Evolutionary conservation across 495 filamentous ascomycete species (phyloP).

Genomic region (Hyphodiscus hymeniophilus): DNA sequence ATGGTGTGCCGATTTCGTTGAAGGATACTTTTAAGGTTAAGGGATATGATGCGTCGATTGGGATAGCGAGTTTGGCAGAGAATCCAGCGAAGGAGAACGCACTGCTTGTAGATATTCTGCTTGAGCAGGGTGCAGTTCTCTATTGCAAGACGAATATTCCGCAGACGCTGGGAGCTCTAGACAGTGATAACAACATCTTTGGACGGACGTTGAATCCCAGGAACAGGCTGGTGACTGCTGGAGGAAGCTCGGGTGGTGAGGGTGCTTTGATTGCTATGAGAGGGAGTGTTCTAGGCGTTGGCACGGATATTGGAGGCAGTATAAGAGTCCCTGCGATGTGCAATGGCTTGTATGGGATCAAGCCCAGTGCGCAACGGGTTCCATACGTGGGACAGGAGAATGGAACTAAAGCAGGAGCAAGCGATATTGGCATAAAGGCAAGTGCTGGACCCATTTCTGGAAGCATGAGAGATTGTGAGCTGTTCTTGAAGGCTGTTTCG

Average conservation of each 20-base stretch:
- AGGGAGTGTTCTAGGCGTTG: constrained; percentile 37
- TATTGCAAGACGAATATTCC: constrained; percentile 60
- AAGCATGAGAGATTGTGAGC: constrained; percentile 30
- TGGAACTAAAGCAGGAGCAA: constrained; percentile 21
- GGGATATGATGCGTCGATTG: constrained; percentile 49
- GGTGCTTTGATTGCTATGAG: constrained; percentile 38
- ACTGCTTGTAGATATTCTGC: constrained; percentile 38
- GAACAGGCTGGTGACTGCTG: constrained; percentile 49
- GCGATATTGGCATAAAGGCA: constrained; percentile 21
- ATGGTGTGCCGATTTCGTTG: constrained; percentile 58
- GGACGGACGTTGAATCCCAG: constrained; percentile 57
- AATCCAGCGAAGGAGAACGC: constrained; percentile 40
- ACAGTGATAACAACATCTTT: constrained; percentile 57
- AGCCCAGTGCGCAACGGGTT: constrained; percentile 49
- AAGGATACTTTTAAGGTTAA: constrained; percentile 61
- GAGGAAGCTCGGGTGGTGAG: constrained; percentile 55
- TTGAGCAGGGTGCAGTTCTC: constrained; percentile 42
- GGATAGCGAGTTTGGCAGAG: constrained; percentile 45
- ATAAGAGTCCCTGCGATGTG: constrained; percentile 54
- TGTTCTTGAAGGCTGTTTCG: constrained; percentile 32
- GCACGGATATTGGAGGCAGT: constrained; percentile 67
- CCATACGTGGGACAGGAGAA: constrained; percentile 36
- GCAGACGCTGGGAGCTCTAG: constrained; percentile 45
- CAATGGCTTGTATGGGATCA: constrained; percentile 49
- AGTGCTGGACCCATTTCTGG: constrained; percentile 36